Evolutionary conservation across 805 yeast genomes (phyloP), one percentile per base, ranked within the genome.

Genomic region (Torulaspora gathmanii): DNA sequence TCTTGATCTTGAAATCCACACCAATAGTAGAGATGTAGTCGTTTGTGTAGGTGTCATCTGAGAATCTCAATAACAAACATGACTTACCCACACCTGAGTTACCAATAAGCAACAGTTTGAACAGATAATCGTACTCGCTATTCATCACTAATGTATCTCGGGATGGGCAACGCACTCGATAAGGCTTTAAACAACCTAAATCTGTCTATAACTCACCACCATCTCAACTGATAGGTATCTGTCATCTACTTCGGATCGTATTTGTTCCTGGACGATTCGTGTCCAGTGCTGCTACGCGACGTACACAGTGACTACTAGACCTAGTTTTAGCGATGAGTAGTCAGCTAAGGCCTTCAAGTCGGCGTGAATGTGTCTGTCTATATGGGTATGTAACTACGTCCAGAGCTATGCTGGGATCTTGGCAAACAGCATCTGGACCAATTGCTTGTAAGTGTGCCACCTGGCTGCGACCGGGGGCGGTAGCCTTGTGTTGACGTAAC

Each of bases 41-140:
- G 60, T 90, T 95, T 36, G 96, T 89, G 73, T 89, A 91, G 37
- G 96, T 89, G 71, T 91, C 95, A 68, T 93, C 99, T 42, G 97
- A 96, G 67, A 93, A 93, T 70, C 99, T 82, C 63, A 93, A 75
- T 62, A 93, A 75, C 65, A 93, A 74, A 77, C 98, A 93, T 6
- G 97, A 89, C 69, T 93, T 93, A 52, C 99, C 99, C 40, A 93
- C 99, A 58, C 99, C 99, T 37, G 98, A 91, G 70, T 93, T 96
- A 51, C 99, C 99, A 61, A 93, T 93, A 71, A 93, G 80, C 65
- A 93, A 76, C 57, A 93, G 79, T 71, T 93, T 93, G 74, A 93
- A 93, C 64, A 93, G 78, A 68, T 89, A 93, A 71, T 93, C 99
- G 96, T 93, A 93, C 72, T 95, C 95, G 75, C 83, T 83, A 70